These are phyloP conservation scores for Halophytophthora polymorphica DNA, from an alignment of 352 stramenopile species.

Conservation along the genomic window DNA sequence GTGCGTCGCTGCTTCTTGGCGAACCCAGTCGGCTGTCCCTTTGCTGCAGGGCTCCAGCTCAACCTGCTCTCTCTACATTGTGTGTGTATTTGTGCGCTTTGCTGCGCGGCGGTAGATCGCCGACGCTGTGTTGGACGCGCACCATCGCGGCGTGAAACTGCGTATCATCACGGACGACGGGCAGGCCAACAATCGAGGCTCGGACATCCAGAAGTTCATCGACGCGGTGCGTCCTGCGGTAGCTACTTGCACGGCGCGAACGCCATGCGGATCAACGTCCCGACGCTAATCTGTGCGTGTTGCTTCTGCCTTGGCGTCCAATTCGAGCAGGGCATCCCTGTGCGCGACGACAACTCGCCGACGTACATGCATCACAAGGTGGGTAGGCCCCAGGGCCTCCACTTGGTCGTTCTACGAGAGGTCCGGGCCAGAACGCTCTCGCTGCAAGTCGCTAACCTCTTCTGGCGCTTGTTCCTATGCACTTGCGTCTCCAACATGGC, in stretches of 20 bases:
- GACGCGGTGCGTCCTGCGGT: constrained; percentile 36
- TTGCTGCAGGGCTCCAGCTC: not conserved
- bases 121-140: constrained; percentile 50
- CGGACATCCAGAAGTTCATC: constrained; percentile 74
- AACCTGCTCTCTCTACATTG: not conserved
- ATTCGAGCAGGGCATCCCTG: constrained; percentile 44
- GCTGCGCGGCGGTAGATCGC: constrained; percentile 41
- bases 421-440: too few species aligned
- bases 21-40: not conserved
- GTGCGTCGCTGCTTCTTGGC: constrained; percentile 12
- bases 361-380: constrained; percentile 81
- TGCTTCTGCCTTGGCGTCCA: not conserved
- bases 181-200: constrained; percentile 53
- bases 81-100: not conserved
- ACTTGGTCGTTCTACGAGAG: not conserved
- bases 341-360: constrained; percentile 50
- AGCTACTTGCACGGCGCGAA: not conserved
- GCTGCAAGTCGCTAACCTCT: not conserved
- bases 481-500: constrained; percentile 3
- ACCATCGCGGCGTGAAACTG: constrained; percentile 45
- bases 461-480: not conserved
- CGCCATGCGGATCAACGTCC: not conserved
- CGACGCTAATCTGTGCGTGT: not conserved
- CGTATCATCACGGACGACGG: constrained; percentile 68
- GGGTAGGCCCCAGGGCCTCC: not conserved